Evolutionary conservation across 129 eudicot genomes (phyloP), one percentile per base, ranked within the genome.

Genomic region (Smallanthus sonchifolius): DNA sequence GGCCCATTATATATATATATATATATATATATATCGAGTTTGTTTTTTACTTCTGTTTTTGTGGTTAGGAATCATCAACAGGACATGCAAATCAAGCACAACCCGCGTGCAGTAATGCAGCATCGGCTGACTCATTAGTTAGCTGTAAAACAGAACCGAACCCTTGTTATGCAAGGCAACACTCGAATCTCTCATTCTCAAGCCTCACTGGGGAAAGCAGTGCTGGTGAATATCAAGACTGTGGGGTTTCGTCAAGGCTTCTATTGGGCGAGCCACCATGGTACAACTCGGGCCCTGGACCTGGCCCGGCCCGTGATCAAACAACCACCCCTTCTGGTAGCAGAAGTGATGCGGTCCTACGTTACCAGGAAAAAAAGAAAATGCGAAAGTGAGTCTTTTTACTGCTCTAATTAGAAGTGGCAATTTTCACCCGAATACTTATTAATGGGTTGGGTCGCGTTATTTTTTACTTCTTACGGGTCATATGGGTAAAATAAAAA

Each of bases 331-430:
- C 81, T 52, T 63, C 79, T 19, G 81, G 84, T 67, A 72, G 48
- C 75, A 75, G 93, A 80, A 81, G 81, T 44, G 77, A 75, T 49
- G 93, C 93, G 8, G 93, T 88, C 24, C 76, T 88, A 64, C 90
- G 93, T 24, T 88, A 88, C 70, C 83, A 59, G 79, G 93, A 88
- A 80, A 88, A 88, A 73, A 85, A 75, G 86, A 85, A 85, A 78
- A 78, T 67, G 70, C 88, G 93, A 85, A 83, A 77, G 93, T 88
- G 73, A 88, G 93, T 84, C 16, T 34, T 19, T 24, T 63, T 78
- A 62, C 37, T 20, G 11, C 5, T 48, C 24, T n/a, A 62, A 17
- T 40, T 65, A 14, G 30, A 59, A 66, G 56, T 59, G 49, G 61
- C 30, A 15, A 3, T 65, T 19, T 17, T 37, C 5, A n/a, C 68